phyloP scores from a whole-genome alignment of 768 basidiomycete genomes.

The Leccinellum rugosiceps region DNA sequence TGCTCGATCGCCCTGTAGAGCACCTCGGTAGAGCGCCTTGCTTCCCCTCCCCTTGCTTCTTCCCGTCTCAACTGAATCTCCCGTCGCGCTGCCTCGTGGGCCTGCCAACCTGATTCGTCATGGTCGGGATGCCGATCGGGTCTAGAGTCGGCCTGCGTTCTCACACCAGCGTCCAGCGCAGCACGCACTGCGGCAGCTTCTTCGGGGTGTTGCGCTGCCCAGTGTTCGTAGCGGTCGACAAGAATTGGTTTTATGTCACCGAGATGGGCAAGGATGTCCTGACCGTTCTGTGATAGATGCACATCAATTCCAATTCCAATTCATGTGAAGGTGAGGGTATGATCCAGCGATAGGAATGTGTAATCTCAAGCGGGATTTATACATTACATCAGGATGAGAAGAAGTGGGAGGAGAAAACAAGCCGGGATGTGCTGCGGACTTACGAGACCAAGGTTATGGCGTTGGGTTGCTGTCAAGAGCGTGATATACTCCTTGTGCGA shows the following conservation, averaged over 20 bases:
- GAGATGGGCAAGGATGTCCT: conserved; percentile 67
- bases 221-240: conserved; percentile 61
- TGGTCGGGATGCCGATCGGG: conserved; percentile 23
- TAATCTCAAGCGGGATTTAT: not conserved
- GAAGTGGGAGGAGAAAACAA: not conserved
- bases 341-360: not conserved
- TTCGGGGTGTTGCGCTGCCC: conserved; percentile 46
- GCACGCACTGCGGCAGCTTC: conserved; percentile 25
- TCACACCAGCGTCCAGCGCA: conserved; percentile 19
- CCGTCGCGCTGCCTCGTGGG: conserved; percentile 30
- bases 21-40: conserved; percentile 32
- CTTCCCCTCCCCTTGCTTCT: conserved; percentile 35
- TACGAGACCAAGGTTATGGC: conserved; percentile 67
- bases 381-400: conserved; percentile 5
- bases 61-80: conserved; percentile 33
- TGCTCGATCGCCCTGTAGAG: conserved; percentile 29
- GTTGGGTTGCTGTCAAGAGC: conserved; percentile 54
- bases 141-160: conserved; percentile 24
- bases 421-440: conserved; percentile 34
- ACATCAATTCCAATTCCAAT: conserved; percentile 18
- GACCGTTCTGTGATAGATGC: conserved; percentile 54
- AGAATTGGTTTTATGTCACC: conserved; percentile 62
- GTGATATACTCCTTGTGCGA: conserved; percentile 62
- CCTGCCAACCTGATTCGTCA: conserved; percentile 33
- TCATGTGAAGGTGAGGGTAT: conserved; percentile 1